A percentile compares a stretch with the other conserved stretches of the same genome.
Conservation (phyloP, 768 basidiomycete species). For the Lactarius sp. region DNA sequence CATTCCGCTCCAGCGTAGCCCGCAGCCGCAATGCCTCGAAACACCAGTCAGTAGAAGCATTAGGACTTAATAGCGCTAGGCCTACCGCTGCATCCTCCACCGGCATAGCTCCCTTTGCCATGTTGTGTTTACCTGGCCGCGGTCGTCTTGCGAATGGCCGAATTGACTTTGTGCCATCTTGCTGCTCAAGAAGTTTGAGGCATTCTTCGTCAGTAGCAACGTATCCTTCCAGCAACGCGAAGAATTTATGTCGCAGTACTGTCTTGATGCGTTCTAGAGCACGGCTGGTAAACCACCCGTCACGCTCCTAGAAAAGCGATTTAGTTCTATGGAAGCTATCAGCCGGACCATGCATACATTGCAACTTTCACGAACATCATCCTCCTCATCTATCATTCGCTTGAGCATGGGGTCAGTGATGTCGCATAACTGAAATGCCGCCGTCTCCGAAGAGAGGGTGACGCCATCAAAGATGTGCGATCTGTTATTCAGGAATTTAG, state of each 20-base stretch:
- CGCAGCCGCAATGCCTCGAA: slow-evolving; percentile 62
- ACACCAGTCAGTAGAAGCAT: not conserved
- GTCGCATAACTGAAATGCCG: slow-evolving; percentile 93
- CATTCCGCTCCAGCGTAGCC: slow-evolving; percentile 38
- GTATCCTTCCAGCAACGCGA: slow-evolving; percentile 68
- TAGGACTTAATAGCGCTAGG: slow-evolving; percentile 14
- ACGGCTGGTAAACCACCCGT: slow-evolving; percentile 83
- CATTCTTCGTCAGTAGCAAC: slow-evolving; percentile 72
- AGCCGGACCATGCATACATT: slow-evolving; percentile 52
- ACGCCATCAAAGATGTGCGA: slow-evolving; percentile 90
- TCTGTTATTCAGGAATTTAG: slow-evolving; percentile 21
- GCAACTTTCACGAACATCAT: slow-evolving; percentile 64
- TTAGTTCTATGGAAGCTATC: slow-evolving; percentile 8
- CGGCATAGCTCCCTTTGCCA: slow-evolving; percentile 80
- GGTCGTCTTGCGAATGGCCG: slow-evolving; percentile 47
- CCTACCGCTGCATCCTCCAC: slow-evolving; percentile 80
- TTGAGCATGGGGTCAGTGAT: slow-evolving; percentile 82
- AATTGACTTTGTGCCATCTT: slow-evolving; percentile 32
- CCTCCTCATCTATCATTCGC: slow-evolving; percentile 70
- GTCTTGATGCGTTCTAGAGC: slow-evolving; percentile 80
- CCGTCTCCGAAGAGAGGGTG: slow-evolving; percentile 74
- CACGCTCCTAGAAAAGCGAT: slow-evolving; percentile 51
- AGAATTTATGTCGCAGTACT: slow-evolving; percentile 82
- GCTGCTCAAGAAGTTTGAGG: slow-evolving; percentile 49
- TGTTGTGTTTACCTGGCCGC: slow-evolving; percentile 73